These are phyloP conservation scores for Zasmidium angulare DNA, from an alignment of 2,329 filamentous ascomycete genomes.

Conservation along the genomic window DNA sequence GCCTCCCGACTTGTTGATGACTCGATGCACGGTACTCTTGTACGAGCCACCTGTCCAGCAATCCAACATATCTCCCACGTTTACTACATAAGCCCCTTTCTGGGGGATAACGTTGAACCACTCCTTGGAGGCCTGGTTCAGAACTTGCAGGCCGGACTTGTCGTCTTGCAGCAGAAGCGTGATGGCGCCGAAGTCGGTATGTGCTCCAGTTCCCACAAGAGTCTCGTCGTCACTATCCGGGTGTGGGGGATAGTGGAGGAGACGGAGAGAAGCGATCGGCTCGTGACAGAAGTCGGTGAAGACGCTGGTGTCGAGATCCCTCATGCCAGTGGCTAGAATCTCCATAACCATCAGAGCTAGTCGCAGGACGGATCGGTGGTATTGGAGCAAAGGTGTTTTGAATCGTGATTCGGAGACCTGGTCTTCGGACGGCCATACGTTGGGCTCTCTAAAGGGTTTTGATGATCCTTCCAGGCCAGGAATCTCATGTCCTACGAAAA, in stretches of 20 bases:
- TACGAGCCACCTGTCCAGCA: neutral
- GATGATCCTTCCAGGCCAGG: neutral
- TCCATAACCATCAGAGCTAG: neutral
- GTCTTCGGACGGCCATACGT: conserved; percentile 41
- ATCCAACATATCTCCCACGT: conserved; percentile 8
- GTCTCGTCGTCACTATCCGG: conserved; percentile 35
- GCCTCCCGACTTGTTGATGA: conserved; percentile 25
- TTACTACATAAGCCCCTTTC: conserved; percentile 28
- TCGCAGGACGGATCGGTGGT: conserved; percentile 9
- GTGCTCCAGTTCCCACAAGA: conserved; percentile 41
- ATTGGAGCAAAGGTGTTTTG: conserved; percentile 12
- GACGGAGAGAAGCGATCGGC: conserved; percentile 43
- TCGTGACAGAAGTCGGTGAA: conserved; percentile 39
- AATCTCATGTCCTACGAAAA: conserved; percentile 44
- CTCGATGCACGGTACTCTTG: conserved; percentile 3
- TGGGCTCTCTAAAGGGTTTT: conserved; percentile 19
- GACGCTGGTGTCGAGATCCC: conserved; percentile 19
- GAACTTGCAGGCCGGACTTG: conserved; percentile 40
- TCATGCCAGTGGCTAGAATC: neutral
- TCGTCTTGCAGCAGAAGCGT: conserved; percentile 39
- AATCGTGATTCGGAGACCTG: conserved; percentile 33
- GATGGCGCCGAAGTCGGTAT: conserved; percentile 12
- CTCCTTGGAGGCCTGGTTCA: conserved; percentile 28
- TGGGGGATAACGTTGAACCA: conserved; percentile 37
- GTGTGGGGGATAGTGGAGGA: conserved; percentile 28